Evolutionary conservation across 2,329 filamentous ascomycete species (phyloP).

Genomic region (Aureobasidium subglaciale): DNA sequence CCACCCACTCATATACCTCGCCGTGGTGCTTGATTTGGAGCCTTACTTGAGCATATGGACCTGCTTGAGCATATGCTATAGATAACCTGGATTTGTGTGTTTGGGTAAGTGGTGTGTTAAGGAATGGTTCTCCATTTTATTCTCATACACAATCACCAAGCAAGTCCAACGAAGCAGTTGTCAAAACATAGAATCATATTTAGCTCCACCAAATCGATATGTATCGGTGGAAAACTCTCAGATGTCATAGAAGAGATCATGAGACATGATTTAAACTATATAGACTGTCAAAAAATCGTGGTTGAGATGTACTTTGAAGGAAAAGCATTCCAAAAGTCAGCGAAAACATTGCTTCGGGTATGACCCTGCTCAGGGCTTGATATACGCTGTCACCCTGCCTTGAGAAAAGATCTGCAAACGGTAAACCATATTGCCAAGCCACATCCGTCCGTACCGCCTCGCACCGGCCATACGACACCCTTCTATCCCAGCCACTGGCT

Average conservation of each 20-base stretch:
- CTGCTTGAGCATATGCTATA: too few species aligned
- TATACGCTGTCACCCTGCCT: neutral
- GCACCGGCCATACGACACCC: slow-evolving; percentile 12
- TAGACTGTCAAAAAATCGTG: neutral
- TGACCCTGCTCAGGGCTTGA: neutral
- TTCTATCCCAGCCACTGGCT: slow-evolving; percentile 5
- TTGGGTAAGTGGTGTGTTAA: too few species aligned
- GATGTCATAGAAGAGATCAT: neutral
- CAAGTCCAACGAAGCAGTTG: neutral
- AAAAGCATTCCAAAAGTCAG: neutral
- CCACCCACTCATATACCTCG: neutral
- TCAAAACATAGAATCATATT: neutral
- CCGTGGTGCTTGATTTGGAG: neutral
- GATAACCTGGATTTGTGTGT: too few species aligned
- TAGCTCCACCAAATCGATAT: neutral
- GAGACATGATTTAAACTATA: too few species aligned
- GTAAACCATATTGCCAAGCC: neutral
- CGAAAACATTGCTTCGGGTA: neutral
- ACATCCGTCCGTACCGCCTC: slow-evolving; percentile 11
- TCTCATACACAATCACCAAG: neutral
- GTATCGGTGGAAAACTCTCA: neutral
- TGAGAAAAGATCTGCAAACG: neutral
- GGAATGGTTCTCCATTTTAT: too few species aligned
- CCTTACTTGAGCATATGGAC: too few species aligned
- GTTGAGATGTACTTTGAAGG: neutral